These are phyloP conservation scores for Dillenia turbinata DNA, from an alignment of 164 flowering plant genomes.

Conservation along the genomic window DNA sequence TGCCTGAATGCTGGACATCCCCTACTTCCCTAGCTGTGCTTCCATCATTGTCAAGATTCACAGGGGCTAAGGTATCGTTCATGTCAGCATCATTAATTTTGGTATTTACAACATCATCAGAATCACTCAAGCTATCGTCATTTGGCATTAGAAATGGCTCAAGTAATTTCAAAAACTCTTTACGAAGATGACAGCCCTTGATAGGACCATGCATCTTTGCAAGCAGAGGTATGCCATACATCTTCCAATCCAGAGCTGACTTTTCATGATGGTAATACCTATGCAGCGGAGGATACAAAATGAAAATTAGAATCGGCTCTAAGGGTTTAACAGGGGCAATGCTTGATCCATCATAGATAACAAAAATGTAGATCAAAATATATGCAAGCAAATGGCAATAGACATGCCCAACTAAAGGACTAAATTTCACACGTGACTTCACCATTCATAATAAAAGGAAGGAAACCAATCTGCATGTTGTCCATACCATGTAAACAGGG, in stretches of 20 bases:
- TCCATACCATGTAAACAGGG: too few species aligned
- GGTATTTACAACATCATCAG: slow-evolving; percentile 20
- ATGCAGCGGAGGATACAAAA: slow-evolving; percentile 10
- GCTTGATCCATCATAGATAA: slow-evolving; percentile 2
- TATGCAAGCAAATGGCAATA: background rate
- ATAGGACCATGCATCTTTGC: slow-evolving; percentile 30
- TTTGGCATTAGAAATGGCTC: slow-evolving; percentile 35
- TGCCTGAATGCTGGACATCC: slow-evolving; percentile 21
- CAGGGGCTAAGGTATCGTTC: slow-evolving; percentile 16
- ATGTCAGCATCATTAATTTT: slow-evolving; percentile 24
- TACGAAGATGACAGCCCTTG: slow-evolving; percentile 54
- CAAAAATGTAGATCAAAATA: background rate
- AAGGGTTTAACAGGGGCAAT: background rate
- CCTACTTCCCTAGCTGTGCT: slow-evolving; percentile 18
- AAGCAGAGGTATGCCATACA: slow-evolving; percentile 79
- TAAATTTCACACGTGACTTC: too few species aligned
- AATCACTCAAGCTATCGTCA: slow-evolving; percentile 21
- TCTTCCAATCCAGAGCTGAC: slow-evolving; percentile 39
- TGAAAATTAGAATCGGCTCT: slow-evolving; percentile 1
- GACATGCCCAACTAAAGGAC: too few species aligned
- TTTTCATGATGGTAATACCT: slow-evolving; percentile 54
- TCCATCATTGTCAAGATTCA: slow-evolving; percentile 15
- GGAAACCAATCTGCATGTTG: too few species aligned
- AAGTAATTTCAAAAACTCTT: slow-evolving; percentile 49
- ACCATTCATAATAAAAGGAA: too few species aligned